Conservation (phyloP, 1,284 basidiomycete genomes). For the Vanrija sp. region DNA sequence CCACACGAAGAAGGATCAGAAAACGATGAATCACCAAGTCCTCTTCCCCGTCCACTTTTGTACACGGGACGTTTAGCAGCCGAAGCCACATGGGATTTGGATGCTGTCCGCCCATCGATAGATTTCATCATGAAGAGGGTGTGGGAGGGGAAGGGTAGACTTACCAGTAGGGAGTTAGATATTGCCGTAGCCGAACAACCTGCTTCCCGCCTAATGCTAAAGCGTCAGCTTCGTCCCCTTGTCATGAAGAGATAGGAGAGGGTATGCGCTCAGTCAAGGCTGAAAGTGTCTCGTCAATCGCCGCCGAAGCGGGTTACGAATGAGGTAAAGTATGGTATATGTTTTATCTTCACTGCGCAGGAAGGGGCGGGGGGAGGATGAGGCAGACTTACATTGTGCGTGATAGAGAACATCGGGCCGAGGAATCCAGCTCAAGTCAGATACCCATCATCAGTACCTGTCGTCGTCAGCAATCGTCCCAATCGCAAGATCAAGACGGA, state of each 20-base stretch:
- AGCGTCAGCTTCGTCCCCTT: background rate
- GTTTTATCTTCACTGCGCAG: conserved; percentile 42
- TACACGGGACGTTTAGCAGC: conserved; percentile 45
- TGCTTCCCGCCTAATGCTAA: too few relatives aligned
- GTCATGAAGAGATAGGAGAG: background rate
- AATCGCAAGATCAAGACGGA: background rate
- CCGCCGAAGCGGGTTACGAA: conserved; percentile 37
- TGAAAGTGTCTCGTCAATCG: conserved; percentile 47
- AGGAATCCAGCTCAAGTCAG: background rate
- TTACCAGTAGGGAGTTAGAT: background rate
- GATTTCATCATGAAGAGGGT: conserved; percentile 30
- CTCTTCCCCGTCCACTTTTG: conserved; percentile 44
- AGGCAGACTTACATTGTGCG: too few relatives aligned
- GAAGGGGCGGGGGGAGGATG: background rate
- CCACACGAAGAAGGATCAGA: conserved; percentile 25
- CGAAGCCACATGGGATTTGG: conserved; percentile 27
- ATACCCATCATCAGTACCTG: background rate
- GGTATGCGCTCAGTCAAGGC: conserved; percentile 46
- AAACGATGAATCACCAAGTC: conserved; percentile 44
- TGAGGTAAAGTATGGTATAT: conserved; percentile 46
- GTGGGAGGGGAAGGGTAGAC: background rate
- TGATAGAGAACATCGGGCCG: too few relatives aligned
- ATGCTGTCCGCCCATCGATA: conserved; percentile 47
- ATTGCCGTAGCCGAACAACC: too few relatives aligned
- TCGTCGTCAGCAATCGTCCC: conserved; percentile 9